Percentiles rank a stretch among this genome's conserved stretches.
phyloP scores from a whole-genome alignment of 495 filamentous ascomycete genomes.

The Lophiotrema nucula region DNA sequence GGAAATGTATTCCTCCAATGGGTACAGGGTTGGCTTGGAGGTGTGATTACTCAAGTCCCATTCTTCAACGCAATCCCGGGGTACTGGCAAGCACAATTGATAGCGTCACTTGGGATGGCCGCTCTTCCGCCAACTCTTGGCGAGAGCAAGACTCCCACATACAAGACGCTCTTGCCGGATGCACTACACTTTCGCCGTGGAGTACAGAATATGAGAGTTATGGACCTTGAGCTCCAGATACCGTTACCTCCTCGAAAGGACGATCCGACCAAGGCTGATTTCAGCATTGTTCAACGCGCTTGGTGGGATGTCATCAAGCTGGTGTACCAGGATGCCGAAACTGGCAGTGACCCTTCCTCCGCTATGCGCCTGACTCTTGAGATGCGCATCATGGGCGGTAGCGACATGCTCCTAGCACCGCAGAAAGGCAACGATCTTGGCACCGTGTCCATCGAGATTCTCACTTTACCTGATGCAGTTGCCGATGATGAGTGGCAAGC shows the following conservation, averaged over 20 bases:
- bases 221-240: conserved; percentile 52
- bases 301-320: conserved; percentile 56
- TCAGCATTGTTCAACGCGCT: conserved; percentile 45
- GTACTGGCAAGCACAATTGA: conserved; percentile 47
- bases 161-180: conserved; percentile 50
- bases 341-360: conserved; percentile 24
- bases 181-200: conserved; percentile 55
- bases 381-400: conserved; percentile 52
- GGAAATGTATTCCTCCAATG: conserved; percentile 48
- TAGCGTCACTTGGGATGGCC: conserved; percentile 46
- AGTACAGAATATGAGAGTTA: conserved; percentile 54
- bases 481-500: conserved; percentile 47
- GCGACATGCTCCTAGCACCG: conserved; percentile 55
- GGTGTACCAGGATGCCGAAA: conserved; percentile 43
- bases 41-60: conserved; percentile 39
- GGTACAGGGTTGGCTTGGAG: conserved; percentile 49
- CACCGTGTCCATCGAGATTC: conserved; percentile 52
- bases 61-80: conserved; percentile 48
- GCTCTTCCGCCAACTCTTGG: conserved; percentile 45
- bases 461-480: conserved; percentile 47
- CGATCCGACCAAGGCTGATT: conserved; percentile 46
- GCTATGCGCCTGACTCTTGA: conserved; percentile 55
- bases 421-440: conserved; percentile 49
- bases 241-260: conserved; percentile 42
- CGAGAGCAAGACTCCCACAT: conserved; percentile 34